Base-by-base conservation (phyloP, 2,329 filamentous ascomycete species). In the Venturia asperata region DNA sequence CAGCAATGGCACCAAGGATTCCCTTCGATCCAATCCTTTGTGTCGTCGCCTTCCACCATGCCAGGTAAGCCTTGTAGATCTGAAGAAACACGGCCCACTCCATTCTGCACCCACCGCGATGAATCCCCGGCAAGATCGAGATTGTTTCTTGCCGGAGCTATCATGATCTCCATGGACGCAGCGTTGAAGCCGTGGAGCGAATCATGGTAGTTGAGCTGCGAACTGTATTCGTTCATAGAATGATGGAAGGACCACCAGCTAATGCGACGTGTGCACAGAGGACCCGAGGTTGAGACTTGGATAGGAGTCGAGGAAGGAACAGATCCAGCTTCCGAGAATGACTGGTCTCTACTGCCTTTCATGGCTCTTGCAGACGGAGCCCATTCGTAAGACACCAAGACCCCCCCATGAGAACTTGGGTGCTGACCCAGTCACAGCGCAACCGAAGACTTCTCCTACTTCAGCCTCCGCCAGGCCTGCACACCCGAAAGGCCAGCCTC, bases 401-500 rank as follows among this genome's bases (percentile, higher is more conserved):
- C 56, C 21, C 66, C 37, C 55, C 47, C 21, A 21, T 5, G 21
- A 52, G 47, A 7, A 27, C 21, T 21, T 15, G 21, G 21, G 15
- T 55, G 27, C 52, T 58, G 17, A 58, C 52, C 15, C 17, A 34
- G 24, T 17, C 1, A 21, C 30, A 41, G 52, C 27, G 47, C 90
- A 27, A 89, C 88, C 66, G 94, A 99, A 78, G 94, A 97, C 78
- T 99, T 97, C 80, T 97, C 92, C 63, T 99, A 99, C 79, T 99
- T 99, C 76, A 97, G 93, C 10, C 86, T 99, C 63, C 83, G 91
- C 66, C 85, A 86, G 64, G 78, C 78, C 67, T 74, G 74, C 60
- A 78, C 78, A 11, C 66, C 61, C 39, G 43, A 61, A 45, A 74
- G 78, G 42, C 84, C 87, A 7, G 85, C 86, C 39, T 92, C 90